Base-by-base conservation (phyloP, 2,329 filamentous ascomycete species). In the Ophiocordyceps camponoti-leonardi region DNA sequence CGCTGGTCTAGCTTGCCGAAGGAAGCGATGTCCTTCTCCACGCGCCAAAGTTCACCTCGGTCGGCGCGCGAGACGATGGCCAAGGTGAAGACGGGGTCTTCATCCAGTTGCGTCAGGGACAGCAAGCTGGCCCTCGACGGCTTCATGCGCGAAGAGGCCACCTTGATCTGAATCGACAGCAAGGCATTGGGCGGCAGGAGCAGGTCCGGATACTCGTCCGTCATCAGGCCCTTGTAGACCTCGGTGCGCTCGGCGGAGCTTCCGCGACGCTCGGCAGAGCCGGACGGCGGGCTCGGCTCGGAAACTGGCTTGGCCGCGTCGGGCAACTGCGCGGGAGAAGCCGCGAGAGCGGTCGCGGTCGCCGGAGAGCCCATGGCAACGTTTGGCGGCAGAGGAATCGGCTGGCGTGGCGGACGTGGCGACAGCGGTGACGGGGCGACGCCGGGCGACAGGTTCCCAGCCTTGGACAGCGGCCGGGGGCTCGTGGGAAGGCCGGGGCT, bases 61-160 rank as follows among this genome's bases (percentile, higher is more conserved):
- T 86, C 79, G 0, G 79, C 81, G 46, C 88, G 79, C 11, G 83
- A 83, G 54, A 86, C 82, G 33, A 98, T 68, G 18, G 87, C 88
- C 45, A 98, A 68, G 0, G 87, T 94, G 56, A 96, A 95, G 0
- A 96, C 90, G 0, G 88, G 86, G 54, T 95, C 88, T 57, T 94
- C 90, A 47, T 95, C 88, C 19, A 83, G 69, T 49, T 85, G 81
- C 44, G 79, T 90, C 12, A 87, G 68, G 2, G 80, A 84, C 55
- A 94, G 68, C 53, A 92, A 75, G 58, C 88, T 95, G 35, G 86
- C 79, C 50, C 90, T 73, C 0, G 90, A 94, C 14, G 90, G 92
- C 57, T 86, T 87, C 69, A 98, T 79, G n/a, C 92, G 80, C 20
- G 92, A 96, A 5, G 92, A 96, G 4, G 87, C 86, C 4, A 95